These are phyloP conservation scores for Talaromyces sp. DNA, from an alignment of 2,329 filamentous ascomycete species.

Conservation along the genomic window DNA sequence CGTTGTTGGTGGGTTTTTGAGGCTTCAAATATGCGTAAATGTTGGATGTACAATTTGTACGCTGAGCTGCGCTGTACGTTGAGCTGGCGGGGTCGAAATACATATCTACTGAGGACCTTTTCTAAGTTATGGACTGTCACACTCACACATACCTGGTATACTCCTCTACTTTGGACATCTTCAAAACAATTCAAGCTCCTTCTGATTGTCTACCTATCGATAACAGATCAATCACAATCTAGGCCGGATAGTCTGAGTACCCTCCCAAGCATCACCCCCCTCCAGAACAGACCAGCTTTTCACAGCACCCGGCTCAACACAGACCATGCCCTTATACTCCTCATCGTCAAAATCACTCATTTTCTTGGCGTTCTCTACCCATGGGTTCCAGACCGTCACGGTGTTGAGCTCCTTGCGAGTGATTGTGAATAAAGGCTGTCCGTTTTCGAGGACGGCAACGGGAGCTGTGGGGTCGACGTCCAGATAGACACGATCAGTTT, in stretches of 20 bases:
- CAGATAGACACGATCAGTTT: slow-evolving; percentile 87
- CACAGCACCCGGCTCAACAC: slow-evolving; percentile 86
- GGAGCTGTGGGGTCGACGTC: slow-evolving; percentile 51
- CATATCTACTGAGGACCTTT: too few relatives aligned
- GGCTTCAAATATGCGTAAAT: too few relatives aligned
- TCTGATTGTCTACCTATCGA: background rate
- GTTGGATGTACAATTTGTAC: too few relatives aligned
- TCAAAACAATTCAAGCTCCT: background rate
- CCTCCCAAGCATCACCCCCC: slow-evolving; percentile 67
- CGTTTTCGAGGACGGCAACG: slow-evolving; percentile 37
- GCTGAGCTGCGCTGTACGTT: too few relatives aligned
- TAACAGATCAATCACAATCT: slow-evolving; percentile 18
- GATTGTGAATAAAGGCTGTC: slow-evolving; percentile 65
- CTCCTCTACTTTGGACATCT: background rate
- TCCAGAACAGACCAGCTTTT: slow-evolving; percentile 80
- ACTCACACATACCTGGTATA: too few relatives aligned
- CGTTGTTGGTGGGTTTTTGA: too few relatives aligned
- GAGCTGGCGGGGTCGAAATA: too few relatives aligned
- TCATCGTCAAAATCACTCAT: slow-evolving; percentile 87
- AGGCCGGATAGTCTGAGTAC: slow-evolving; percentile 55
- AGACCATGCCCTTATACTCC: slow-evolving; percentile 90
- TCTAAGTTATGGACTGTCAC: too few relatives aligned
- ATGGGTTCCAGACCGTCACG: slow-evolving; percentile 96
- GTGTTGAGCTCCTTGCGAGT: slow-evolving; percentile 81
- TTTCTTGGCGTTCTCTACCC: slow-evolving; percentile 74